phyloP scores from a whole-genome alignment of 2,329 filamentous ascomycete species.

The Alternaria sp. region DNA sequence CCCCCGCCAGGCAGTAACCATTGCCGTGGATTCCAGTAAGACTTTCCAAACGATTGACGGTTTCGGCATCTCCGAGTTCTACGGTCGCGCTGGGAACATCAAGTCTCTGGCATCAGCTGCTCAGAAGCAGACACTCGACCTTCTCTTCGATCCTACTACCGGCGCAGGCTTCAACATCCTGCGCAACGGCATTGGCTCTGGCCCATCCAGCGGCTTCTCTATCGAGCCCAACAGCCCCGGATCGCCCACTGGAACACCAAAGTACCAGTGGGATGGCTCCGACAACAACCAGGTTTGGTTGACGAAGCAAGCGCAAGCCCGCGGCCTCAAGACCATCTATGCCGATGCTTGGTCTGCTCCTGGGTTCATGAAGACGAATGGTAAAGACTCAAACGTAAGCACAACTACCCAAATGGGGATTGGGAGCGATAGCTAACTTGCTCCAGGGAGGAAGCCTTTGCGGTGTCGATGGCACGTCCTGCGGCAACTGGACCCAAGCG shows the following conservation, averaged over 20 bases:
- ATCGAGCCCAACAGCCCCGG: not conserved
- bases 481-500: not conserved
- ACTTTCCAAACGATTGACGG: not conserved
- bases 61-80: not conserved
- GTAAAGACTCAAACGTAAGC: not conserved
- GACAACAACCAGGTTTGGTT: not conserved
- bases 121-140: not conserved
- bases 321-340: not conserved
- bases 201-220: not conserved
- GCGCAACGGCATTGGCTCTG: not conserved
- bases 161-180: not conserved
- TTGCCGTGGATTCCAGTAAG: not conserved
- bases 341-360: not conserved
- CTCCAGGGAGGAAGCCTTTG: not conserved
- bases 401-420: not conserved
- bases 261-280: not conserved
- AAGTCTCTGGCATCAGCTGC: not conserved
- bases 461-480: not conserved
- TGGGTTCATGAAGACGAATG: not conserved
- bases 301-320: not conserved
- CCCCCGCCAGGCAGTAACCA: not conserved
- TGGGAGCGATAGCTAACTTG: not conserved
- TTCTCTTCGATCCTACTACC: not conserved
- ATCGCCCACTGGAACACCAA: not conserved
- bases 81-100: not conserved